Conservation (phyloP, 371 early-diverging fungal genomes). For the Zopfochytrium polystomum region DNA sequence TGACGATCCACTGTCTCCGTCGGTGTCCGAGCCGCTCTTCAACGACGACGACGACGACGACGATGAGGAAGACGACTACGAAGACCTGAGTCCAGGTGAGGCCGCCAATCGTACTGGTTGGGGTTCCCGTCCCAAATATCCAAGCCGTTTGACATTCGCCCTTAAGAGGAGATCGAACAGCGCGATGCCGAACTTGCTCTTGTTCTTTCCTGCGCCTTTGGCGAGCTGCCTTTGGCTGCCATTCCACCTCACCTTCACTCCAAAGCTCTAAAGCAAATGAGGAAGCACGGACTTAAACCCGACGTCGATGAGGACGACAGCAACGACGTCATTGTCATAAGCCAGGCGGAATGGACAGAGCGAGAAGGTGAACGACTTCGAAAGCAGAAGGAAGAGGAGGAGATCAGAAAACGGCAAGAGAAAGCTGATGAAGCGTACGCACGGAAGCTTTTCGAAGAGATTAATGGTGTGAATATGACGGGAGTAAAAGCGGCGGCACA, state of each 20-base stretch:
- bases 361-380: neutral
- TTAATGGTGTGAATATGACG: no score
- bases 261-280: neutral
- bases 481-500: no score
- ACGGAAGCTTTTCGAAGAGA: no score
- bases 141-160: neutral
- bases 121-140: neutral
- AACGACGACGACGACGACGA: slow-evolving; percentile 6
- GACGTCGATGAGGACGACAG: neutral
- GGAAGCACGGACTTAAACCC: neutral
- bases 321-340: neutral
- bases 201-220: neutral
- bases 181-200: slow-evolving; percentile 11
- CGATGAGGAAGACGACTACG: slow-evolving; percentile 6
- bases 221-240: neutral
- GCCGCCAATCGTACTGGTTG: neutral
- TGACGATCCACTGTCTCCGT: no score
- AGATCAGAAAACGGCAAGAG: neutral
- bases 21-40: no score
- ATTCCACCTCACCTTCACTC: neutral
- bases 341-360: neutral
- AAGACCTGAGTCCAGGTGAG: slow-evolving; percentile 14
- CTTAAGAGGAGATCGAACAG: slow-evolving; percentile 16
- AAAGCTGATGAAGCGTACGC: no score
- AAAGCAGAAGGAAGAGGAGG: no score